Evolutionary conservation across 768 basidiomycete species (phyloP), one percentile per base, ranked within the genome.

Genomic region (Mycena filopes): DNA sequence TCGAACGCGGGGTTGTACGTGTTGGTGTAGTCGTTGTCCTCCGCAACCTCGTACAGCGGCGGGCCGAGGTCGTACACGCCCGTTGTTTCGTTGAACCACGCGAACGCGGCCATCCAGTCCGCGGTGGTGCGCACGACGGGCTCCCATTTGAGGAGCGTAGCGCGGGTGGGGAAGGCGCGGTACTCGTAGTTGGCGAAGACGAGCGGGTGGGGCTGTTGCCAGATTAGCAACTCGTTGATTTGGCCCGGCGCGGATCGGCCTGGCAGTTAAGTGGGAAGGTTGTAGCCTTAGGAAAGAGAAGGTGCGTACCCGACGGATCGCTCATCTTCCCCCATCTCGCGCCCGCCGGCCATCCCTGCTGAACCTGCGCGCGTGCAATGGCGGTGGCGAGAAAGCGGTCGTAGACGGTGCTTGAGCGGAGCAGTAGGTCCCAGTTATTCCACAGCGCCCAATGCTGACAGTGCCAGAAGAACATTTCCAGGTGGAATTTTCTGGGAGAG

Each of bases 321-420:
- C 85, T 87, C 87, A 87, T 87, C 72, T 89, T 89, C 10, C 85
- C 82, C 86, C 86, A 87, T 28, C 87, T 82, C 21, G 87, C 87
- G n/a, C 87, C 87, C 10, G 78, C 70, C 13, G 78, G 60, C 78
- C 80, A 87, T 60, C 83, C 82, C 71, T 89, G 80, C 72, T 87
- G 86, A 3, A 81, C 75, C 67, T 84, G 83, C 1, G 87, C 83
- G 2, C 86, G 82, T 7, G 72, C 50, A 40, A 86, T 75, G 15
- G 86, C 83, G 38, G 77, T 77, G 15, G 73, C 63, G 25, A 88
- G 81, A 73, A 87, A 87, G 4, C 81, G 79, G 9, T 76, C 68
- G 71, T 87, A 88, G 11, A 85, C 76, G 43, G 69, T 64, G 51
- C 74, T 78, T 0, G 84, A 82, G 50, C 83, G 81, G 21, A 76